These are phyloP conservation scores for Kwoniella sp. DNA, from an alignment of 768 basidiomycete species.

Conservation along the genomic window DNA sequence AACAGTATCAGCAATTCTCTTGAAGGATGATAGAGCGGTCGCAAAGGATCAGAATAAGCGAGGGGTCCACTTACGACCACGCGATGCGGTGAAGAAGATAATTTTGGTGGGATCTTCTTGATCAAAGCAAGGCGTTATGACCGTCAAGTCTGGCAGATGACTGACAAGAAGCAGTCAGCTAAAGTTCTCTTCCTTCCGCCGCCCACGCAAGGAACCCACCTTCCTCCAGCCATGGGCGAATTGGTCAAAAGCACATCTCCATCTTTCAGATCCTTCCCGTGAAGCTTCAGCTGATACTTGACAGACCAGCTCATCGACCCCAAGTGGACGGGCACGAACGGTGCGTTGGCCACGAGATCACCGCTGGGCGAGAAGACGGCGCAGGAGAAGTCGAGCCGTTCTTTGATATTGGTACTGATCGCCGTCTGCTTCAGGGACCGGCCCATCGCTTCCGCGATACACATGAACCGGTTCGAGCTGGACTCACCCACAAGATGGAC, in stretches of 20 bases:
- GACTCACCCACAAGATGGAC: too few relatives aligned
- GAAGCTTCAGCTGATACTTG: constrained; percentile 34
- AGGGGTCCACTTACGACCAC: constrained; percentile 50
- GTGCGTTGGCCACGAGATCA: constrained; percentile 90
- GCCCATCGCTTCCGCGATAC: constrained; percentile 89
- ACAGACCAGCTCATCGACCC: constrained; percentile 45
- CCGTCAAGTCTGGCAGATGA: constrained; percentile 84
- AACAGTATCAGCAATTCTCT: not conserved
- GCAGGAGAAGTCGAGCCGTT: constrained; percentile 90
- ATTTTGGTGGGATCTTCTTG: constrained; percentile 61
- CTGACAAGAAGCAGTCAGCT: constrained; percentile 48
- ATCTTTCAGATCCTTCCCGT: constrained; percentile 61
- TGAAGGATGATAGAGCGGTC: not conserved
- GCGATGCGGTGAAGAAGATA: constrained; percentile 69
- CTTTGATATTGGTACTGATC: constrained; percentile 94
- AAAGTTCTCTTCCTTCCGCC: too few relatives aligned
- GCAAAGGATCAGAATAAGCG: not conserved
- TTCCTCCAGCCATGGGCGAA: constrained; percentile 29
- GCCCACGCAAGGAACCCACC: not conserved
- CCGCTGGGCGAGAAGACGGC: constrained; percentile 94
- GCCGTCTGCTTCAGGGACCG: constrained; percentile 86
- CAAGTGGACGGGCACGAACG: constrained; percentile 40
- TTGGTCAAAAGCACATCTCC: constrained; percentile 92
- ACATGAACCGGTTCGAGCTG: constrained; percentile 79
- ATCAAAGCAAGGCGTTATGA: constrained; percentile 90